Conservation (phyloP, 495 filamentous ascomycete genomes). For the Neurospora tetraspora region DNA sequence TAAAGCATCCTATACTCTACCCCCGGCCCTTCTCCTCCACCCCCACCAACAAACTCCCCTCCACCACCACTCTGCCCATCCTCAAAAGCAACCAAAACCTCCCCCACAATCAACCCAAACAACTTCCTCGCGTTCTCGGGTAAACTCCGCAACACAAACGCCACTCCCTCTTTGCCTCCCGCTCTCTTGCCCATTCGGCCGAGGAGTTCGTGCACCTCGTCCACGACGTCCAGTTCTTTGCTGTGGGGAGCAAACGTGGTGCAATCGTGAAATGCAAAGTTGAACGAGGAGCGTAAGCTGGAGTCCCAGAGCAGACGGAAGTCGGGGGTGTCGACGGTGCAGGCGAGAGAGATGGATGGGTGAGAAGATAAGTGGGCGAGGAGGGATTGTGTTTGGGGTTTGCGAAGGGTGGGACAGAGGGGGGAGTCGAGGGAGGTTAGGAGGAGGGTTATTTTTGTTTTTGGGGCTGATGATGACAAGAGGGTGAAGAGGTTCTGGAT, state of each 20-base stretch:
- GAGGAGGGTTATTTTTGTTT: constrained; percentile 49
- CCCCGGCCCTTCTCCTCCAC: constrained; percentile 40
- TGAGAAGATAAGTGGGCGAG: constrained; percentile 69
- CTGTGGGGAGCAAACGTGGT: constrained; percentile 61
- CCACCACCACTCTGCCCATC: constrained; percentile 29
- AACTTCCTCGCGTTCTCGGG: constrained; percentile 85
- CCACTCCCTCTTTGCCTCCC: constrained; percentile 85
- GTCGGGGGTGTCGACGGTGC: constrained; percentile 76
- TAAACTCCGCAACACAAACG: constrained; percentile 78
- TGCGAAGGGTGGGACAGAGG: constrained; percentile 56
- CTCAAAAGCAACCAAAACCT: constrained; percentile 65
- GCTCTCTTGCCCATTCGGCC: constrained; percentile 73
- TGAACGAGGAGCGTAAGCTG: constrained; percentile 63
- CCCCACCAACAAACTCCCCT: neutral
- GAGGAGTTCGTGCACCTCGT: constrained; percentile 76
- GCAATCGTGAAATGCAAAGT: constrained; percentile 85
- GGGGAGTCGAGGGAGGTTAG: constrained; percentile 80
- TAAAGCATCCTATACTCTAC: constrained; percentile 88
- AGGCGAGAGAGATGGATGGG: constrained; percentile 62
- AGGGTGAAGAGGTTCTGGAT: constrained; percentile 48
- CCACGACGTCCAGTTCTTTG: constrained; percentile 66
- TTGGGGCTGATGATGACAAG: constrained; percentile 16
- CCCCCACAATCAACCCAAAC: constrained; percentile 73
- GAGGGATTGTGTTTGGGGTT: constrained; percentile 55
- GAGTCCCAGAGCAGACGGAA: constrained; percentile 88